Evolutionary conservation across 208 protist species (phyloP).

Genomic region (Tritrichomonas musculus): DNA sequence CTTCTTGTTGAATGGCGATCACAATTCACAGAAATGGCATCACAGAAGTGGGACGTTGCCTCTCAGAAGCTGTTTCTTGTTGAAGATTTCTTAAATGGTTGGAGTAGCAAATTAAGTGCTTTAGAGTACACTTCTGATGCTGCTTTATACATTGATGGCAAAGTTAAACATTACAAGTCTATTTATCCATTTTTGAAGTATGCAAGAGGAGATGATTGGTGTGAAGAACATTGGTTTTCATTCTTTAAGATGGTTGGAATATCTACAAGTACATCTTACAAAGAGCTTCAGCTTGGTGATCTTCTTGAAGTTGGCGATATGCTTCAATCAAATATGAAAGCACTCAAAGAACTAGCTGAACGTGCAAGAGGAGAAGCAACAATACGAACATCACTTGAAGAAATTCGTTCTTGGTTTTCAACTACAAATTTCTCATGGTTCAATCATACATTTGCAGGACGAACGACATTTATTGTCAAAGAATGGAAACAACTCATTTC

Average conservation of each 20-base stretch:
- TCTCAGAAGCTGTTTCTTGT: background rate
- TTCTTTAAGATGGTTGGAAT: conserved; percentile 23
- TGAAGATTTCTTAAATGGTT: conserved; percentile 26
- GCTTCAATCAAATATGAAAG: background rate
- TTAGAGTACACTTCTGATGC: background rate
- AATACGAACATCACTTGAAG: conserved; percentile 82
- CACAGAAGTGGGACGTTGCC: background rate
- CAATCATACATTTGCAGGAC: conserved; percentile 54
- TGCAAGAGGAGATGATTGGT: conserved; percentile 16
- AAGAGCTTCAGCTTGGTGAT: background rate
- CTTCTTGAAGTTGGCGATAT: background rate
- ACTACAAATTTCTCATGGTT: conserved; percentile 68
- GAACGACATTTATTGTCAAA: conserved; percentile 72
- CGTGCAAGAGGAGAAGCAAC: conserved; percentile 84
- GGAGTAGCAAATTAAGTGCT: background rate
- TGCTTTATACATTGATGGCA: conserved; percentile 27
- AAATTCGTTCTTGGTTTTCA: conserved; percentile 74
- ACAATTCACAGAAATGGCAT: background rate
- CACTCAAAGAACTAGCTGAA: conserved; percentile 75
- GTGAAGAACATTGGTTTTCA: background rate
- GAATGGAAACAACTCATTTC: conserved; percentile 90
- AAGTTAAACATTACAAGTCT: conserved; percentile 29
- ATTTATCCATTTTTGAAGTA: conserved; percentile 15
- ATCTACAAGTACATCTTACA: background rate
- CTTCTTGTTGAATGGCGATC: background rate